Evolutionary conservation across 495 filamentous ascomycete genomes (phyloP).

Genomic region (Aspergillus ostianus): DNA sequence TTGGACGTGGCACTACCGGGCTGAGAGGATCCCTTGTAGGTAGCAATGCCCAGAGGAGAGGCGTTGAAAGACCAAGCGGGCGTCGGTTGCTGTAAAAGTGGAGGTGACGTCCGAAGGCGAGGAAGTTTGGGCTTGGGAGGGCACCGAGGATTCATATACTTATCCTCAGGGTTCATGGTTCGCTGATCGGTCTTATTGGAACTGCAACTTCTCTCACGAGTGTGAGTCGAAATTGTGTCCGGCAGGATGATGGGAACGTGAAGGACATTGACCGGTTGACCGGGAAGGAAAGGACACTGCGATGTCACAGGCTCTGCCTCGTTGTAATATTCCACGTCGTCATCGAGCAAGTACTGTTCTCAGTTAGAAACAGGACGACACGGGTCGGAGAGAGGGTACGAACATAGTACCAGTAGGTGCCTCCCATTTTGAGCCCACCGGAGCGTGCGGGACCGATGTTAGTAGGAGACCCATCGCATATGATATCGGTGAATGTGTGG

Average conservation of each 20-base stretch:
- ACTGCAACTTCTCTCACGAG: conserved; percentile 37
- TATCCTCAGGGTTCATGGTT: conserved; percentile 77
- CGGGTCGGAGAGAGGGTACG: conserved; percentile 29
- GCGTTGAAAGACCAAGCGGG: conserved; percentile 26
- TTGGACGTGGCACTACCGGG: conserved; percentile 32
- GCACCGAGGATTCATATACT: conserved; percentile 67
- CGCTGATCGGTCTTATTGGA: conserved; percentile 50
- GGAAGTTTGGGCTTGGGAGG: conserved; percentile 50
- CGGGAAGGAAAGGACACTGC: conserved; percentile 80
- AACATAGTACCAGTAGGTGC: conserved; percentile 94
- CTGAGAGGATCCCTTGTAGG: conserved; percentile 37
- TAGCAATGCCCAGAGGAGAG: conserved; percentile 26
- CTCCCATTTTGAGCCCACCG: conserved; percentile 85
- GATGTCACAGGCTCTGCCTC: conserved; percentile 67
- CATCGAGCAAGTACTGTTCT: conserved; percentile 73
- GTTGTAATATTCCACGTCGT: conserved; percentile 71
- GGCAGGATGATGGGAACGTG: conserved; percentile 70
- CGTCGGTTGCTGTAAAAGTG: conserved; percentile 38
- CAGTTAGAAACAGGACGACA: conserved; percentile 16
- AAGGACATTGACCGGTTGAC: conserved; percentile 79
- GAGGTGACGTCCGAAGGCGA: conserved; percentile 58
- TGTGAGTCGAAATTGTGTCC: conserved; percentile 37
- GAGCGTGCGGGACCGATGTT: conserved; percentile 56
- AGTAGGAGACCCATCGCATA: conserved; percentile 69
- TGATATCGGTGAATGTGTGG: conserved; percentile 78